A percentile compares a stretch with the other conserved stretches of the same genome.
Conservation (phyloP, 2,329 filamentous ascomycete species). For the Penicillium sp. region DNA sequence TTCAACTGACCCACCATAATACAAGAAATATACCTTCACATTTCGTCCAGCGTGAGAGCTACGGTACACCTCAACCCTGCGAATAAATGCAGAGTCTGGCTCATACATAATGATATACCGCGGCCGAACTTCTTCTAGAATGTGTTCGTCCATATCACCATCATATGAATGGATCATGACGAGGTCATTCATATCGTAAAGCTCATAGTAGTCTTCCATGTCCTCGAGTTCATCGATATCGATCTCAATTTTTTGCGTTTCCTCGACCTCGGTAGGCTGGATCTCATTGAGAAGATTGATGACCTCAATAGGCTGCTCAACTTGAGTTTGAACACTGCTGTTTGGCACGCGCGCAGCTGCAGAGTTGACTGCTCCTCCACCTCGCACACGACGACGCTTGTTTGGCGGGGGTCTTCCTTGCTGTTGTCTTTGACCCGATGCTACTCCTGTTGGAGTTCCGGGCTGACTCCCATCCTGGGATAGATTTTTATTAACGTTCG, state of each 20-base stretch:
- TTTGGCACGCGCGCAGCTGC: slow-evolving; percentile 66
- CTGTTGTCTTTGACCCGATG: slow-evolving; percentile 42
- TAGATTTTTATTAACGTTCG: slow-evolving; percentile 68
- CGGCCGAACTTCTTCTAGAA: slow-evolving; percentile 92
- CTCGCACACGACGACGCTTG: slow-evolving; percentile 81
- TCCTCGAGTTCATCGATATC: slow-evolving; percentile 78
- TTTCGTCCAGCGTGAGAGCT: slow-evolving; percentile 89
- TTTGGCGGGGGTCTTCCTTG: slow-evolving; percentile 72
- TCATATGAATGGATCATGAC: slow-evolving; percentile 91
- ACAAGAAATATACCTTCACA: slow-evolving; percentile 93
- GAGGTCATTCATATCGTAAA: slow-evolving; percentile 88
- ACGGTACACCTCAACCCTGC: slow-evolving; percentile 90
- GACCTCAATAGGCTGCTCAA: slow-evolving; percentile 78
- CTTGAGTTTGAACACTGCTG: slow-evolving; percentile 72
- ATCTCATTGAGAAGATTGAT: slow-evolving; percentile 80
- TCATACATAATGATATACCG: slow-evolving; percentile 99
- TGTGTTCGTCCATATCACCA: slow-evolving; percentile 90
- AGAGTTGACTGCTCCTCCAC: slow-evolving; percentile 66
- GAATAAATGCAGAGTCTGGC: slow-evolving; percentile 90
- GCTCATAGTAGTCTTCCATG: slow-evolving; percentile 88
- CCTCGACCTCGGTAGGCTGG: slow-evolving; percentile 75
- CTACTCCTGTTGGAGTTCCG: slow-evolving; percentile 23
- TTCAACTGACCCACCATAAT: slow-evolving; percentile 91
- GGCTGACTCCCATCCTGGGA: slow-evolving; percentile 28
- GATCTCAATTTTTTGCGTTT: slow-evolving; percentile 67